Evolutionary conservation across 2,329 filamentous ascomycete genomes (phyloP).

Genomic region (Beauveria sp.): DNA sequence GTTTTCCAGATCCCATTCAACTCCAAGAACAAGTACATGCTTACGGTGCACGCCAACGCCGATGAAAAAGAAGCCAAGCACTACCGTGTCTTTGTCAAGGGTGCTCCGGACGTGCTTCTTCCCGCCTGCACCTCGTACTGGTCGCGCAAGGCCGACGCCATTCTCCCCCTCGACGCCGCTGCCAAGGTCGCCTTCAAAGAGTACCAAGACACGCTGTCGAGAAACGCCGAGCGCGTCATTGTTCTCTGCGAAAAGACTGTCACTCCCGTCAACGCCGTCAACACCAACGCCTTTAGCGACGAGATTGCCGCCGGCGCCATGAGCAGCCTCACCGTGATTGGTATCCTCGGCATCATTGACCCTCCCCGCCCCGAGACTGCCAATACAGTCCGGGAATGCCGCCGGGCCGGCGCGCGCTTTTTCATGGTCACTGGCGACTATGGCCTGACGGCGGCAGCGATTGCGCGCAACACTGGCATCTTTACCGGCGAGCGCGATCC

Average conservation of each 20-base stretch:
- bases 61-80: conserved; percentile 18
- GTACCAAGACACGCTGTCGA: conserved; percentile 32
- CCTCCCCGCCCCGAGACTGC: conserved; percentile 36
- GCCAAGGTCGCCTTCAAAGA: conserved; percentile 25
- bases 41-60: conserved; percentile 28
- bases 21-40: conserved; percentile 43
- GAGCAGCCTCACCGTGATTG: conserved; percentile 38
- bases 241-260: conserved; percentile 32
- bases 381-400: conserved; percentile 31
- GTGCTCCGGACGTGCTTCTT: conserved; percentile 44
- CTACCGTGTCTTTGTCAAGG: conserved; percentile 43
- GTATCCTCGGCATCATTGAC: conserved; percentile 44
- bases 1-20: conserved; percentile 40
- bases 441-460: conserved; percentile 54
- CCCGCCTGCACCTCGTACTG: conserved; percentile 28
- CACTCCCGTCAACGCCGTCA: conserved; percentile 18
- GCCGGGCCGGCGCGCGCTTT: conserved; percentile 36
- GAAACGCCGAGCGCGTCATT: conserved; percentile 36
- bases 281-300: conserved; percentile 42
- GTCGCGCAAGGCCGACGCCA: conserved; percentile 22
- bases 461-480: conserved; percentile 58
- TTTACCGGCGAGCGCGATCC: conserved; percentile 42
- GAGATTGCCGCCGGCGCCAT: conserved; percentile 34
- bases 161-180: conserved; percentile 26
- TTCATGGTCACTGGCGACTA: conserved; percentile 43